Base-by-base conservation (phyloP, 2,329 filamentous ascomycete genomes). In the Colletotrichum sp. region DNA sequence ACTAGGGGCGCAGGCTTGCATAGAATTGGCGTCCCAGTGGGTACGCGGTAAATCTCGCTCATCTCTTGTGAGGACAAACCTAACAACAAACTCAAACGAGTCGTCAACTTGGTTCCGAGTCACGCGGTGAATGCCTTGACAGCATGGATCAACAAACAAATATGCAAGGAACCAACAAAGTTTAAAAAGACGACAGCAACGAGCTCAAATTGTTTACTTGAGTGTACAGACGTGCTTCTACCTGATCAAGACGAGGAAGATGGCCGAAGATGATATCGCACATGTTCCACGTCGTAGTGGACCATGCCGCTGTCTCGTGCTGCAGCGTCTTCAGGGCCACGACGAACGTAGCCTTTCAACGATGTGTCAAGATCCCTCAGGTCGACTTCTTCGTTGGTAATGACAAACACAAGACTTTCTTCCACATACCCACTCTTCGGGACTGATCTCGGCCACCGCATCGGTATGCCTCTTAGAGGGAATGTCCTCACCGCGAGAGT, bases 61-160 rank as follows among this genome's bases (percentile, higher is more conserved):
- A 9, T 18, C 36, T 44, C 16, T 1, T 1, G 36, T 18, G 36
- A 1, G 0, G 4, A 18, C 36, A 5, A 44, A 44, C 1, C 1
- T 1, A 18, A 18, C 1, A 18, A 10, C 36, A 1, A 44, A 44
- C 8, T 44, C 36, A 39, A 18, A 18, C 1, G 16, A 18, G 5
- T 44, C 36, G 16, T 18, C 8, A 44, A 44, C 8, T 44, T 44
- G 36, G 5, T 18, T 2, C 8, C 8, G 16, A 44, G 8, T 44
- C 16, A 44, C 5, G 36, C 1, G 8, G 8, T 44, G 16, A 44
- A 44, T 6, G 26, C 26, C 26, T 26, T 26, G 36, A 18, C 8
- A 9, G 18, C 16, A 9, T 39, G 36, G 18, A 39, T 10, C 36
- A 39, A 18, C 16, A 39, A 4, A 39, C 36, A 39, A 39, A 18